Percentiles rank a stretch among this genome's conserved stretches.
phyloP scores from a whole-genome alignment of 306 rosid genomes.

The Vigna trinervia region DNA sequence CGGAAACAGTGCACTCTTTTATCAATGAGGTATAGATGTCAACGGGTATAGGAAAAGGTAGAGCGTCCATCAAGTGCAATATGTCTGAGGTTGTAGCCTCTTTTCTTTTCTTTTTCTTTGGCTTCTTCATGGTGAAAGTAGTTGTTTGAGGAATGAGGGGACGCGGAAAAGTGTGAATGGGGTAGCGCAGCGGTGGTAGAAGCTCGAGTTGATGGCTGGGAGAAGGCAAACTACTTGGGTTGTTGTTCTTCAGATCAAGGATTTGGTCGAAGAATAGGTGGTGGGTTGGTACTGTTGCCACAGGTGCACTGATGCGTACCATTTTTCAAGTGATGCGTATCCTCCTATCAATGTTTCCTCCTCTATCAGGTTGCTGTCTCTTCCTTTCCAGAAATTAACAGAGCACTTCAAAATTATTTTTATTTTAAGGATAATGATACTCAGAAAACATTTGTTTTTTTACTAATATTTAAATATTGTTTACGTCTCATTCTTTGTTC shows the following conservation, averaged over 20 bases:
- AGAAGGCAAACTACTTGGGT: neutral
- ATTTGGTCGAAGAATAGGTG: neutral
- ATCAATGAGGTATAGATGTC: slow-evolving; percentile 57
- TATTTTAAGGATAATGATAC: neutral
- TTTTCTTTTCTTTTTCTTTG: slow-evolving; percentile 3
- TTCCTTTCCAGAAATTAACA: neutral
- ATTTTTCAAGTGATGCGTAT: slow-evolving; percentile 4
- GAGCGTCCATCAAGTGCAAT: slow-evolving; percentile 58
- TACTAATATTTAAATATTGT: too few species aligned
- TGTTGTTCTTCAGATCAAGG: slow-evolving; percentile 10
- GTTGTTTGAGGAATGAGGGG: slow-evolving; percentile 31
- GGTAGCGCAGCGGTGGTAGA: slow-evolving; percentile 35
- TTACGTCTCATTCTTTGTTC: too few species aligned
- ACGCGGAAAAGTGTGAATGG: slow-evolving; percentile 37
- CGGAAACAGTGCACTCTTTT: slow-evolving; percentile 55
- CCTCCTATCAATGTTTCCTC: neutral
- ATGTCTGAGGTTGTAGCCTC: slow-evolving; percentile 51
- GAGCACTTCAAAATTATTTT: neutral
- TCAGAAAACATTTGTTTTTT: too few species aligned
- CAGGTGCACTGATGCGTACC: slow-evolving; percentile 42
- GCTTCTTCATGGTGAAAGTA: neutral
- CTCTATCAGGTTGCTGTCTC: neutral
- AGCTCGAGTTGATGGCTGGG: slow-evolving; percentile 40
- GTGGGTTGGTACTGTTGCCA: slow-evolving; percentile 33
- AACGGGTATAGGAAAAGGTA: slow-evolving; percentile 45